Percentiles rank a stretch among this genome's conserved stretches.
Conservation (phyloP, 2,329 filamentous ascomycete species). For the Aspergillus clavatus region DNA sequence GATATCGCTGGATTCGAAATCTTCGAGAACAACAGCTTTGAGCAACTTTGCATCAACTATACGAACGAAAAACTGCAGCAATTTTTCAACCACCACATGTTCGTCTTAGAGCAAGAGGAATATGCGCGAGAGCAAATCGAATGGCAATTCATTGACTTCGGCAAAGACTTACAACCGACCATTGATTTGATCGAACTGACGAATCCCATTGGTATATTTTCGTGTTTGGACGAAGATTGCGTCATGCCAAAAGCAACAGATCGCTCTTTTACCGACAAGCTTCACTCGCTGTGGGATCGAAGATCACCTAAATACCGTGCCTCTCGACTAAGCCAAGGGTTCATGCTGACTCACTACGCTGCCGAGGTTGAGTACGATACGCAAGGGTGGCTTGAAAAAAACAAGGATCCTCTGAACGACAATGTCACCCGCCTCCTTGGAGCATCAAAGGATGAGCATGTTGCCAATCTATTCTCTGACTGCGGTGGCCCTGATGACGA, state of each 20-base stretch:
- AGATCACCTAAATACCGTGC: slow-evolving; percentile 91
- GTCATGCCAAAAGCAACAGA: slow-evolving; percentile 99
- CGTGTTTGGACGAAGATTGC: slow-evolving; percentile 92
- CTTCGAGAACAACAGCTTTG: slow-evolving; percentile 96
- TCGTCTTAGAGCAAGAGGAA: slow-evolving; percentile 96
- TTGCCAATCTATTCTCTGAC: slow-evolving; percentile 80
- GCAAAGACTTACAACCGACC: slow-evolving; percentile 91
- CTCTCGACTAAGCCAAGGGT: slow-evolving; percentile 82
- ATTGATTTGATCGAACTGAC: slow-evolving; percentile 95
- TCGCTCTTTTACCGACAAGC: slow-evolving; percentile 92
- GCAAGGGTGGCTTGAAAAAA: slow-evolving; percentile 94
- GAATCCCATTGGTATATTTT: slow-evolving; percentile 98
- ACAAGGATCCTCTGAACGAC: slow-evolving; percentile 97
- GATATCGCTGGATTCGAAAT: slow-evolving; percentile 99
- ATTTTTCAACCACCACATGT: slow-evolving; percentile 99
- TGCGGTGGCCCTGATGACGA: slow-evolving; percentile 80
- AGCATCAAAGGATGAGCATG: slow-evolving; percentile 73
- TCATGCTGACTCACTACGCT: slow-evolving; percentile 94
- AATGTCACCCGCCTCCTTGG: slow-evolving; percentile 88
- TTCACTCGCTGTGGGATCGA: slow-evolving; percentile 95
- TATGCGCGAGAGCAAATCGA: slow-evolving; percentile 97
- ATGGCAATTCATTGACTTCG: slow-evolving; percentile 99
- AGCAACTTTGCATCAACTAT: slow-evolving; percentile 99
- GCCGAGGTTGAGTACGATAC: slow-evolving; percentile 97
- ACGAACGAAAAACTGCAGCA: slow-evolving; percentile 99